These are phyloP conservation scores for Sporothrix protearum DNA, from an alignment of 2,329 filamentous ascomycete genomes.

Conservation along the genomic window DNA sequence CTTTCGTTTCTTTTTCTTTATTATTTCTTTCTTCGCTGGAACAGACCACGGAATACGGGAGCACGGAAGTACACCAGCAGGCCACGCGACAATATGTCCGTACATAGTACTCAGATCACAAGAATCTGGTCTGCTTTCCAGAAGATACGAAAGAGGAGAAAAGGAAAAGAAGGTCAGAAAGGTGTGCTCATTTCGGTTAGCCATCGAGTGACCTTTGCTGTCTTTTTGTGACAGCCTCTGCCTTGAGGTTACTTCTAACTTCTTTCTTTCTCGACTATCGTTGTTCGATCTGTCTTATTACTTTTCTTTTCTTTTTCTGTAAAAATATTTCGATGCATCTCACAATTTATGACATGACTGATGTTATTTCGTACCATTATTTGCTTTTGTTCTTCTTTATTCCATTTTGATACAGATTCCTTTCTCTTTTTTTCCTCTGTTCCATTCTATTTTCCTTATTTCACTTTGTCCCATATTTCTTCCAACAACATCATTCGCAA, in stretches of 20 bases:
- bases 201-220: background rate
- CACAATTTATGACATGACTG: background rate
- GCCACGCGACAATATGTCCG: conserved; percentile 12
- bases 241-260: background rate
- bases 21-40: background rate
- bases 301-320: background rate
- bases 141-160: background rate
- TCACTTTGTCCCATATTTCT: background rate
- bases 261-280: background rate
- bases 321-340: background rate
- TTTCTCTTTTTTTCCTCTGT: background rate
- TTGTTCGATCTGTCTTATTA: background rate
- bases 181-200: conserved; percentile 8
- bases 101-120: no score
- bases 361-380: background rate
- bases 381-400: background rate
- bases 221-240: background rate
- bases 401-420: background rate
- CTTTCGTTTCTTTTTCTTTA: background rate
- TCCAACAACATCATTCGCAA: background rate
- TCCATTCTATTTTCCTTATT: background rate
- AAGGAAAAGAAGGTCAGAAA: background rate
- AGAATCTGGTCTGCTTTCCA: background rate
- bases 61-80: background rate
- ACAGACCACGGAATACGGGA: background rate